Conservation (phyloP, 2,329 filamentous ascomycete species). For the Aspergillus fischeri region DNA sequence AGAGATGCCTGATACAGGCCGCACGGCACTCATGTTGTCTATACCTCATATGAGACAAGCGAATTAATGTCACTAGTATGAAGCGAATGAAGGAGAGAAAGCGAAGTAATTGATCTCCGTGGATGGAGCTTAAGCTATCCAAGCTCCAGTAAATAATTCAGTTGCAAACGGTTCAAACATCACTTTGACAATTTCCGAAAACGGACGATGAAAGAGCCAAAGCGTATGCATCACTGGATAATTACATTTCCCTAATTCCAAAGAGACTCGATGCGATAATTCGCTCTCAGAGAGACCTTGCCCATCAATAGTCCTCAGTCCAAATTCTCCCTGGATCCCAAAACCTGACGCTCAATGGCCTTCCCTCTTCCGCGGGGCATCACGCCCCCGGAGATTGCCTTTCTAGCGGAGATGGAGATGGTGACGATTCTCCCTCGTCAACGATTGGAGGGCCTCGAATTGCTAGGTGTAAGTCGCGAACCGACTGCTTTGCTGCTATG, state of each 20-base stretch:
- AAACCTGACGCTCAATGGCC: conserved; percentile 46
- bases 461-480: conserved; percentile 69
- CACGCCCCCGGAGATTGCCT: conserved; percentile 83
- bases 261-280: neutral
- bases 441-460: conserved; percentile 75
- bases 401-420: conserved; percentile 95
- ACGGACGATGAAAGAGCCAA: neutral
- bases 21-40: conserved; percentile 27
- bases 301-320: neutral
- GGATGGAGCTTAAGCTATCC: neutral
- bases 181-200: conserved; percentile 5
- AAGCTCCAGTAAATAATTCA: neutral
- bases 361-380: conserved; percentile 63
- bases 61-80: neutral
- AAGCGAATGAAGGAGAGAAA: neutral
- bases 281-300: neutral
- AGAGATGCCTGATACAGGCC: conserved; percentile 28
- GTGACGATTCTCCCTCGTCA: conserved; percentile 91
- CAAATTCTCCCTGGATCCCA: neutral
- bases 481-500: neutral
- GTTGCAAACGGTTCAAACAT: conserved; percentile 35
- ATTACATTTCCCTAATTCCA: neutral
- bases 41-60: neutral
- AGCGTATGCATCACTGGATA: neutral
- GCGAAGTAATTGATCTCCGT: neutral